Conservation (phyloP, 495 filamentous ascomycete species). For the Penicillium mononematosum region DNA sequence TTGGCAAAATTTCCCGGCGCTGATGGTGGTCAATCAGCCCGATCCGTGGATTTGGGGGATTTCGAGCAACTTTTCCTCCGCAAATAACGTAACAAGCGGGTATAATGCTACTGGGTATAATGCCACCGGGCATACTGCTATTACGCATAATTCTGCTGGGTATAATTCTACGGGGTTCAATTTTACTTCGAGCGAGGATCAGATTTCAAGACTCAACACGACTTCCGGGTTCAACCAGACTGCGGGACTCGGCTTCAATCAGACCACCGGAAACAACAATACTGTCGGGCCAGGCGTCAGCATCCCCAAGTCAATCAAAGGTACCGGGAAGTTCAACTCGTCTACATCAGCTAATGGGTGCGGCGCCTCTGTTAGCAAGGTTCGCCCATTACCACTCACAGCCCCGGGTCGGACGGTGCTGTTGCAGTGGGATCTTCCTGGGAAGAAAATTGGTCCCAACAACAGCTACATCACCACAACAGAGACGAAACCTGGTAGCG, state of each 20-base stretch:
- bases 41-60: slow-evolving; percentile 56
- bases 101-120: not conserved
- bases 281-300: slow-evolving; percentile 35
- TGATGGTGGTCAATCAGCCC: slow-evolving; percentile 74
- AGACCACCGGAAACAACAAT: slow-evolving; percentile 54
- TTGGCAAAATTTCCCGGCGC: slow-evolving; percentile 86
- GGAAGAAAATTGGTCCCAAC: slow-evolving; percentile 72
- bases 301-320: slow-evolving; percentile 27
- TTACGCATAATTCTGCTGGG: not conserved
- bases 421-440: slow-evolving; percentile 71
- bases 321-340: slow-evolving; percentile 32
- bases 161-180: not conserved
- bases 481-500: slow-evolving; percentile 46
- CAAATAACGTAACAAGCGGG: slow-evolving; percentile 2
- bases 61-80: slow-evolving; percentile 5
- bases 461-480: slow-evolving; percentile 72
- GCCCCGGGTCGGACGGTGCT: slow-evolving; percentile 72
- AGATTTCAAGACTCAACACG: not conserved
- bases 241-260: slow-evolving; percentile 38
- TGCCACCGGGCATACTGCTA: not conserved
- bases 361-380: slow-evolving; percentile 57
- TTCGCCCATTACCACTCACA: slow-evolving; percentile 65
- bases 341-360: slow-evolving; percentile 52
- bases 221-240: not conserved
- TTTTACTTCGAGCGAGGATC: not conserved